Evolutionary conservation across 495 filamentous ascomycete species (phyloP), one percentile per base, ranked within the genome.

Genomic region (Penicillium macrosclerotiorum): DNA sequence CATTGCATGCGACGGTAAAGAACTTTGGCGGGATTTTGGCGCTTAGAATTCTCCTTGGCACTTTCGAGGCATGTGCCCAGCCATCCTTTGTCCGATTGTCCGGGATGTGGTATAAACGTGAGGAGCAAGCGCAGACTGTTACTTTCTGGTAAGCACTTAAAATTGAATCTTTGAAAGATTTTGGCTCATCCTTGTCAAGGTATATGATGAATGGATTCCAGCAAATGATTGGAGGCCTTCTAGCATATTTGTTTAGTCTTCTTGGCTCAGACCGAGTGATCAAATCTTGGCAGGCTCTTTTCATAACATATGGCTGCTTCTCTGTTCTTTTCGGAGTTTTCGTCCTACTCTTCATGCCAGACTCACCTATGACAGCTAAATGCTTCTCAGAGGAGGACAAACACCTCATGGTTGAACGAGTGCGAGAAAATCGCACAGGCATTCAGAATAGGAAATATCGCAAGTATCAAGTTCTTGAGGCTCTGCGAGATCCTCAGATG

Each of bases 81-180:
- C 82, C 82, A 0, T 72, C 49, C 1, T 68, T 73, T 17, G 57
- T 88, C 11, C 59, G 86, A 16, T 65, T 88, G 18, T 83, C 79
- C 0, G 69, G 77, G 11, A 86, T 85, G 76, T 88, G 84, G 83
- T 88, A 86, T 59, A 81, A 76, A 30, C 74, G 82, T 8, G 73
- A 82, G 39, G 83, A 88, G 49, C 84, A 87, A 59, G 76, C 82
- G 0, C 63, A 70, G 0, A 77, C 77, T 0, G 81, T 86, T 1
- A 81, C 81, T 0, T 85, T 84, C 60, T 88, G 85, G 81, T 81
- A 37, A 1, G 20, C 17, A 3, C 7, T 14, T 19, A 19, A 6
- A 4, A 14, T 24, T 1, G 14, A 1, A n/a, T 23, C 9, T 14
- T 2, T 13, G 8, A 25, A 23, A 8, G 4, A 24, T 3, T 0